Evolutionary conservation across 768 basidiomycete genomes (phyloP).

Genomic region (Kwoniella sp.): DNA sequence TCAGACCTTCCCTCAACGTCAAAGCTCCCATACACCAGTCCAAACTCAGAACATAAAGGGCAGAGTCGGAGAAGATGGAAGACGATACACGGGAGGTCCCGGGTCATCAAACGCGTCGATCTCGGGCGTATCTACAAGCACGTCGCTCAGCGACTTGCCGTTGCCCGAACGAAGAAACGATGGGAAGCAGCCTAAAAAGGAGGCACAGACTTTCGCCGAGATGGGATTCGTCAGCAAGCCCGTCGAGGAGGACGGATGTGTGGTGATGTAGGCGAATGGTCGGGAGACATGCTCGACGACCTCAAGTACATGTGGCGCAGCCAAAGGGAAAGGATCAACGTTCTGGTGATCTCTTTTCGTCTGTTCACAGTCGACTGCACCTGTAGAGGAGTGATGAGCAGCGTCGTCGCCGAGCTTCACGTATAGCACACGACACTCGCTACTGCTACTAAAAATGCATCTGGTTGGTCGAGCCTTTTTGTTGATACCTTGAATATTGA

Average conservation of each 20-base stretch:
- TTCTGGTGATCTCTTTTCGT: too few relatives aligned
- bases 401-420: too few relatives aligned
- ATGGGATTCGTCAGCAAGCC: constrained; percentile 85
- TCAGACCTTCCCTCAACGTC: constrained; percentile 13
- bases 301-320: too few relatives aligned
- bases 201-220: constrained; percentile 83
- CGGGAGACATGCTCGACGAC: too few relatives aligned
- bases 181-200: constrained; percentile 46
- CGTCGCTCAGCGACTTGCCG: constrained; percentile 16
- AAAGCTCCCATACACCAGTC: not conserved
- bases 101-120: not conserved
- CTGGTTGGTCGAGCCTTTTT: too few relatives aligned
- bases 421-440: too few relatives aligned
- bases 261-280: constrained; percentile 75
- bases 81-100: constrained; percentile 8
- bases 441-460: too few relatives aligned
- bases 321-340: too few relatives aligned
- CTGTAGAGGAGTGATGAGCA: too few relatives aligned
- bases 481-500: too few relatives aligned
- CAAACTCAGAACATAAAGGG: not conserved
- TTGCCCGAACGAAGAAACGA: constrained; percentile 16
- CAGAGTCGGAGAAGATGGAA: constrained; percentile 1
- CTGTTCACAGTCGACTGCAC: too few relatives aligned
- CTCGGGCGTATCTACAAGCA: constrained; percentile 3
- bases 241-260: constrained; percentile 78